These are phyloP conservation scores for Silene vulgaris DNA, from an alignment of 179 eudicot genomes.

Conservation along the genomic window DNA sequence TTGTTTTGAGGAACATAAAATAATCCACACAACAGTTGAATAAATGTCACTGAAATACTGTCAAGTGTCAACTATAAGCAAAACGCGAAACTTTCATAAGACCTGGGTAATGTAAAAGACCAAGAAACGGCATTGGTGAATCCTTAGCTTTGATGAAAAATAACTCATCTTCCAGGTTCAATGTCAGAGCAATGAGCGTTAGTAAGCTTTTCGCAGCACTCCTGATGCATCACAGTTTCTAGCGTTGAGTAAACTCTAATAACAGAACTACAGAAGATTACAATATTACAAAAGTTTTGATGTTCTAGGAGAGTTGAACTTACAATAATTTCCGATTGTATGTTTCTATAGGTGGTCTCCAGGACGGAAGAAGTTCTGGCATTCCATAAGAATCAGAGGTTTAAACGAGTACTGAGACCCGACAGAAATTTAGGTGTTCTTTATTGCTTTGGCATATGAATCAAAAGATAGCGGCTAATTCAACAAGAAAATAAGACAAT, in stretches of 20 bases:
- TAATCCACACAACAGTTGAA: no score
- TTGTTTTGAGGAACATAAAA: no score
- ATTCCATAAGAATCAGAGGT: constrained; percentile 15
- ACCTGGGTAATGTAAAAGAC: constrained; percentile 83
- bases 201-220: constrained; percentile 43
- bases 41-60: not conserved
- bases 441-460: not conserved
- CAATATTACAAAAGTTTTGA: no score
- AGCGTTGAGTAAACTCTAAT: not conserved
- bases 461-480: not conserved
- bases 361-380: constrained; percentile 58
- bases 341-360: constrained; percentile 60
- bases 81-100: not conserved
- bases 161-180: constrained; percentile 52
- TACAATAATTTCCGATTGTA: constrained; percentile 49
- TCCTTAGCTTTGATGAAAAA: constrained; percentile 53
- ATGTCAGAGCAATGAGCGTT: constrained; percentile 57
- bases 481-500: not conserved
- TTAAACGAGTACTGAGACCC: no score
- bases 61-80: not conserved
- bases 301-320: constrained; percentile 19
- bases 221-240: constrained; percentile 34
- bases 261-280: not conserved
- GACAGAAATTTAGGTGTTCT: no score
- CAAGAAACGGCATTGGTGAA: constrained; percentile 50